Base-by-base conservation (phyloP, 768 basidiomycete species). In the Hypsizygus marmoreus region DNA sequence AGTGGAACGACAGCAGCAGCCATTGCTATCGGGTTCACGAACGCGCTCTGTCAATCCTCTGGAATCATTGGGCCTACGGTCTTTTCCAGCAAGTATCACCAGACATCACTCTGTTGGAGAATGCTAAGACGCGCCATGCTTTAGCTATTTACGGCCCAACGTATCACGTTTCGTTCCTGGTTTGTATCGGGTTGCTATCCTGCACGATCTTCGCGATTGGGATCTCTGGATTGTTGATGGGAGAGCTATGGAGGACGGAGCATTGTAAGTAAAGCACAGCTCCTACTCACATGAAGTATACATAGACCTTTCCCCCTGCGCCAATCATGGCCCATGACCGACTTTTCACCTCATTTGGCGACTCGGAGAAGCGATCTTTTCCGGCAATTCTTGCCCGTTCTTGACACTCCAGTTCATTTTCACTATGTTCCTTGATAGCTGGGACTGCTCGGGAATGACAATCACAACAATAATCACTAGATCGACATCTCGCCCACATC, bases 1-100 rank as follows among this genome's bases (percentile, higher is more conserved):
- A 41, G 24, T 23, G 51, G 51, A 3, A 52, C 51, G 4, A 52
- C 51, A 4, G 51, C 46, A 5, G 51, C 46, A 22, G 51, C 33
- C 12, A 17, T 52, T 4, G 47, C 51, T 19, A 48, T 48, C 8
- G 46, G 51, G 17, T 29, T 35, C 9, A 52, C 51, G 5, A 52
- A 48, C 19, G 51, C 47, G 6, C 40, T 43, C 20, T 36, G 33
- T 37, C 51, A 48, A 24, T 48, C 48, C 17, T 24, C 46, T 26
- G 51, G 51, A 10, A 52, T 52, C 23, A 35, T 52, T 12, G 51
- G 51, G 8, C 47, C 51, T 10, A 52, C 42, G 9, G 47, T 52
- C 4, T 52, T 52, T 24, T 52, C 47, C 4, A 52, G 51, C 48
- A 32, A 48, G 34, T 7, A 14, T 1, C 4, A 12, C 11, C 30